Base-by-base conservation (phyloP, 345 rosid species). In the Lumnitzera littorea region DNA sequence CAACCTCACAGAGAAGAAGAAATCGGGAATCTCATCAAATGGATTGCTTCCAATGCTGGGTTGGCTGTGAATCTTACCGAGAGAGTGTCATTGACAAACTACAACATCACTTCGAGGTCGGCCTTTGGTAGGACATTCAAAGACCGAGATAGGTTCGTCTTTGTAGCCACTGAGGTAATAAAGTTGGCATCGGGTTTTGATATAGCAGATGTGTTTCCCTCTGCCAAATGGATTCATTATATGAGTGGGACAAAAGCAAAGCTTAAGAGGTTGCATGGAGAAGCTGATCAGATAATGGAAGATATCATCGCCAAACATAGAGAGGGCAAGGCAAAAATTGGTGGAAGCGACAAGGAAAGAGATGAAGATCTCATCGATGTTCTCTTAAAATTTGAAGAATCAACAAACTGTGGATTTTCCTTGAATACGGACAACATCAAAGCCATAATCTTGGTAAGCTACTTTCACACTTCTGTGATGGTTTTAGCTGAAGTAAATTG, bases 1-100 rank as follows among this genome's bases (percentile, higher is more conserved):
- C 13, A 57, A 41, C 41, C 24, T 4, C 60, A 59, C 46, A 66
- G 74, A 50, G 75, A 69, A 62, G 76, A 68, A 46, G 80, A 64
- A 51, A 47, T 41, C 12, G 50, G 48, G 1, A 68, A 60, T n/a
- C 27, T 71, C 10, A 25, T 57, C 15, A 20, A 13, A 12, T 17
- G 15, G 31, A 36, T 75, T 2, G n/a, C 58, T n/a, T 64, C 65
- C 1, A 31, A 15, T 41, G 68, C 60, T 2, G 62, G 71, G 17
- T 58, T 69, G 2, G 64, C 69, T 0, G 48, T 72, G 27, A 66
- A 65, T 23, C 70, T 61, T 13, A 25, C 54, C 1, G 24, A 15
- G 62, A 29, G 4, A 13, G 12, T 62, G 14, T 57, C 36, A 48
- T 56, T 24, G 15, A 25, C n/a, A 7, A 47, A 48, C 2, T 68